These are phyloP conservation scores for Cephalotrichum gorgonifer DNA, from an alignment of 2,329 filamentous ascomycete genomes.

Conservation along the genomic window DNA sequence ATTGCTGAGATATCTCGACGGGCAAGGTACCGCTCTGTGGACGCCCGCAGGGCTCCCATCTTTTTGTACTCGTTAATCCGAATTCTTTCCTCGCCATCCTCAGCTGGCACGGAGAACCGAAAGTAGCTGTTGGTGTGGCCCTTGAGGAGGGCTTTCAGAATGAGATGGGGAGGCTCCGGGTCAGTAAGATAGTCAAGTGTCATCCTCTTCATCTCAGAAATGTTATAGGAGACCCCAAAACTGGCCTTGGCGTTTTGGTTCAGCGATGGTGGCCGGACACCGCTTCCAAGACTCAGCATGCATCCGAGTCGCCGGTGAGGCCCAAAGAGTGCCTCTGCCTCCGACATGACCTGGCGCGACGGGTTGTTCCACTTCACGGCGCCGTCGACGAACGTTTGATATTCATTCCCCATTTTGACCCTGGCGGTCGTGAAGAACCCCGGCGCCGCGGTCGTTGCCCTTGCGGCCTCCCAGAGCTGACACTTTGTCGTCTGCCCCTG, in stretches of 20 bases:
- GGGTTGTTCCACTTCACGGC: constrained; percentile 21
- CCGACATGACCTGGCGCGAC: constrained; percentile 16
- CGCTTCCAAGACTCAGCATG: constrained; percentile 20
- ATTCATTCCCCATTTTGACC: constrained; percentile 15
- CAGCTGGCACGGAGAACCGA: constrained; percentile 16
- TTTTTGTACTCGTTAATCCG: constrained; percentile 15
- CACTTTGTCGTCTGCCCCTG: constrained; percentile 9
- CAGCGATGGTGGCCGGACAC: constrained; percentile 10
- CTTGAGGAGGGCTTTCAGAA: constrained; percentile 8
- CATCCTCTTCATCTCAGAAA: background rate
- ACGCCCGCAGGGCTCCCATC: constrained; percentile 12
- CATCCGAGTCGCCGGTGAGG: constrained; percentile 14
- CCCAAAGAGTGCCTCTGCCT: constrained; percentile 15
- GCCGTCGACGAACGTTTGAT: constrained; percentile 18
- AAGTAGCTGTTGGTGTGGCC: constrained; percentile 14
- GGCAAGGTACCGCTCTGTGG: constrained; percentile 14
- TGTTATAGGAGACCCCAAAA: background rate
- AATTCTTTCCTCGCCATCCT: constrained; percentile 11
- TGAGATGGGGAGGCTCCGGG: constrained; percentile 11
- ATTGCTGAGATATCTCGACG: constrained; percentile 3
- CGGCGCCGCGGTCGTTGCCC: constrained; percentile 17
- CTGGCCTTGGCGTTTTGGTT: background rate
- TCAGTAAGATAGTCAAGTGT: constrained; percentile 9
- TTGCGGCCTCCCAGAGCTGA: constrained; percentile 18
- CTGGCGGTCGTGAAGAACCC: constrained; percentile 17